A percentile compares a stretch with the other conserved stretches of the same genome.
These are phyloP conservation scores for Saccharomyces kudriavzevii DNA, from an alignment of 805 yeast genomes.

Conservation along the genomic window DNA sequence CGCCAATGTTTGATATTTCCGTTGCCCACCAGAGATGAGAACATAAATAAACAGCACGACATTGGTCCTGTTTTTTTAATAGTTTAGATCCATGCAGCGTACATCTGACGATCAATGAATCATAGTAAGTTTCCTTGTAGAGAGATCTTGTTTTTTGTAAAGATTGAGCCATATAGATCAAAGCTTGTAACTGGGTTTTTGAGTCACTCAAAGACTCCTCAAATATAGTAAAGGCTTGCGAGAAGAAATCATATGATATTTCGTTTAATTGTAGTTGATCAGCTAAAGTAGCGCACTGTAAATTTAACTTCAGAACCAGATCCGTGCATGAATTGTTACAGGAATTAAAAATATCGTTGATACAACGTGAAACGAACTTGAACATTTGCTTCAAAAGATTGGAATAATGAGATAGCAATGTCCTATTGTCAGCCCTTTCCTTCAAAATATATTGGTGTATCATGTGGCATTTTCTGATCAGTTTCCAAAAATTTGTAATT, in stretches of 20 bases:
- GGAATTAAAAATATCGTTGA: conserved; percentile 51
- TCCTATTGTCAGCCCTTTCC: not conserved
- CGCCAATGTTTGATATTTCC: conserved; percentile 43
- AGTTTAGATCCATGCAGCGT: conserved; percentile 84
- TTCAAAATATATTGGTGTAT: conserved; percentile 15
- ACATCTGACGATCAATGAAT: conserved; percentile 71
- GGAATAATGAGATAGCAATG: conserved; percentile 6
- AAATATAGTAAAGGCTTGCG: conserved; percentile 77
- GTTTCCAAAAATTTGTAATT: conserved; percentile 49
- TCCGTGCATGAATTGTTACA: conserved; percentile 27
- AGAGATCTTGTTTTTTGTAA: conserved; percentile 46
- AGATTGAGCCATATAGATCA: conserved; percentile 42
- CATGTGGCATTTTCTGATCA: conserved; percentile 44
- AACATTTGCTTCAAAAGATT: conserved; percentile 44
- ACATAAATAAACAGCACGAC: conserved; percentile 76
- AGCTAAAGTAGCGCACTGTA: conserved; percentile 65
- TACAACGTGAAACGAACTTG: conserved; percentile 61
- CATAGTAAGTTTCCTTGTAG: conserved; percentile 43
- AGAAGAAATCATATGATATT: conserved; percentile 78
- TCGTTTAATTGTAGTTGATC: conserved; percentile 68
- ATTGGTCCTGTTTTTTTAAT: conserved; percentile 88
- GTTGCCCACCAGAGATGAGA: conserved; percentile 94
- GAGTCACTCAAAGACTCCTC: conserved; percentile 57
- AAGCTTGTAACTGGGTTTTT: conserved; percentile 44
- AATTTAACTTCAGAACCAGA: conserved; percentile 37